Conservation (phyloP, 306 rosid species). For the Clitoria ternatea region DNA sequence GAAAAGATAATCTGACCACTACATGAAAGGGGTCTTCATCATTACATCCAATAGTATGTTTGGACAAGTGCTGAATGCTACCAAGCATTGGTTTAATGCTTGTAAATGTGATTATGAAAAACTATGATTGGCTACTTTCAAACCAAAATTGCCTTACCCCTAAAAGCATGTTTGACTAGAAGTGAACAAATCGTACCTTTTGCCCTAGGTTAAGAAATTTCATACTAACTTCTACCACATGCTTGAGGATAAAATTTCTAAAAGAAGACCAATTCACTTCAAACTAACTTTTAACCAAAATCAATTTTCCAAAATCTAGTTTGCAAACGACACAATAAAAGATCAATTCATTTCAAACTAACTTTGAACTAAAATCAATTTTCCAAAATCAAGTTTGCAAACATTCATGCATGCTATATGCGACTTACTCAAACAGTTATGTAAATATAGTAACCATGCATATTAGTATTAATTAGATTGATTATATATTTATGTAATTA, state of each 20-base stretch:
- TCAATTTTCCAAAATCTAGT: background rate
- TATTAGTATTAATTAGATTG: no score
- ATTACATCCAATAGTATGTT: background rate
- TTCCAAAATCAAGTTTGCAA: background rate
- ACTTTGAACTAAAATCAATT: background rate
- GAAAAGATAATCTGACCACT: constrained; percentile 9
- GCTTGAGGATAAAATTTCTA: background rate
- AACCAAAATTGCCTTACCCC: background rate
- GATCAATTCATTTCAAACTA: background rate
- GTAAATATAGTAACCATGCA: no score
- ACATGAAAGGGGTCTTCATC: background rate
- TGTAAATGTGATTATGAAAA: background rate
- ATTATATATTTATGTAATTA: no score
- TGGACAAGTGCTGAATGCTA: background rate
- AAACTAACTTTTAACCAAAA: background rate
- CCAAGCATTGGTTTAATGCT: background rate
- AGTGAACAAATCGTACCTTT: background rate
- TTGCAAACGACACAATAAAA: background rate
- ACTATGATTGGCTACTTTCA: background rate
- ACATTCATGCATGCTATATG: background rate
- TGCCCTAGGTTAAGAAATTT: background rate
- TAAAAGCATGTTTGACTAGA: background rate
- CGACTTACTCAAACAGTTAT: no score
- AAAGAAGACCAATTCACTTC: background rate
- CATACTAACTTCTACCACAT: background rate